phyloP scores from a whole-genome alignment of 192 early-diverging fungal genomes.

The Coemansia sp. region DNA sequence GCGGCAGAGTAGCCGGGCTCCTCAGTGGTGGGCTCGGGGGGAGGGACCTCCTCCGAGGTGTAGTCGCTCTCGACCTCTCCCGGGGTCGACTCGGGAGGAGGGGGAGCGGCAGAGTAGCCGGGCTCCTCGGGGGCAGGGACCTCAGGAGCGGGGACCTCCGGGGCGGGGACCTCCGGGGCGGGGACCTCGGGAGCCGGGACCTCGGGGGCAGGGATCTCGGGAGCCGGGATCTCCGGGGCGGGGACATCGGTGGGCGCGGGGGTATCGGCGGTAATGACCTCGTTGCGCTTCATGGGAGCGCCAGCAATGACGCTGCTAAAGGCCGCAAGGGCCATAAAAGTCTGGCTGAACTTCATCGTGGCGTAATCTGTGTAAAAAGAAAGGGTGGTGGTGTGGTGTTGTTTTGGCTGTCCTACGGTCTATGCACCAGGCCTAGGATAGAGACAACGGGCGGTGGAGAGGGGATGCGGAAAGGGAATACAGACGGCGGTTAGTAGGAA shows the following conservation, averaged over 20 bases:
- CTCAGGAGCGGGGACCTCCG: neutral
- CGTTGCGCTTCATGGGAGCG: conserved; percentile 39
- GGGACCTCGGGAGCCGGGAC: conserved; percentile 2
- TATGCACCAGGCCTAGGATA: conserved; percentile 43
- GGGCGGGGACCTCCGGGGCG: neutral
- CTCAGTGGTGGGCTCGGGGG: neutral
- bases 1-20: no score
- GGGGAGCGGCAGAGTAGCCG: no score
- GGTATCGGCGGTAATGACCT: conserved; percentile 3
- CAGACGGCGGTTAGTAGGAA: conserved; percentile 12
- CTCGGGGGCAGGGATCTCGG: neutral
- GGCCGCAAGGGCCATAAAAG: conserved; percentile 44
- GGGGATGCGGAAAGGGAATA: conserved; percentile 2
- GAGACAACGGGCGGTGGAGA: neutral
- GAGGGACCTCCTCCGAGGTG: neutral
- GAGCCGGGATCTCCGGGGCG: conserved; percentile 1
- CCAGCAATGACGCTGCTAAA: conserved; percentile 39
- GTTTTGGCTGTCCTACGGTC: conserved; percentile 35
- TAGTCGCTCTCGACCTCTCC: no score
- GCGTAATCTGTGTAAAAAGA: conserved; percentile 32
- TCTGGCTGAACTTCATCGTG: conserved; percentile 50
- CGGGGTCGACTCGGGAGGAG: no score
- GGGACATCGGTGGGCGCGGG: conserved; percentile 8
- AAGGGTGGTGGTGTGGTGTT: conserved; percentile 5
- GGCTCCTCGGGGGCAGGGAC: neutral